A percentile compares a stretch with the other conserved stretches of the same genome.
Conservation (phyloP, 140 eudicot genomes). For the Senecio squalidus region DNA sequence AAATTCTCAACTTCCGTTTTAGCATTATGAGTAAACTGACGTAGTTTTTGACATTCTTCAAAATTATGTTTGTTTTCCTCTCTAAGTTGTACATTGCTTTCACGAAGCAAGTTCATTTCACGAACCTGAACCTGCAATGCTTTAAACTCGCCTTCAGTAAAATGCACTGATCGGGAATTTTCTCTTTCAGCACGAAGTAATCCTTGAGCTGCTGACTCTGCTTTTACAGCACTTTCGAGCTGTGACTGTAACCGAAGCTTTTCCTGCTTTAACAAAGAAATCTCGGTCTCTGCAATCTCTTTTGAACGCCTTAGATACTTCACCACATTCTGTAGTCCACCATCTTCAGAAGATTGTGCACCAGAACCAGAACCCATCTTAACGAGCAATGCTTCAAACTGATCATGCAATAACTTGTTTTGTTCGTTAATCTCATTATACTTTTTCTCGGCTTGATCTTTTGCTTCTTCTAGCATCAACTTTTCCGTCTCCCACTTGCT, state of each 20-base stretch:
- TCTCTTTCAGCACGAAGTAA: constrained; percentile 61
- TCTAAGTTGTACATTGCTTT: constrained; percentile 85
- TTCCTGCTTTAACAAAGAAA: constrained; percentile 84
- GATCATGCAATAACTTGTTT: constrained; percentile 70
- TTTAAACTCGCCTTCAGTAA: constrained; percentile 81
- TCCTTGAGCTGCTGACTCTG: constrained; percentile 73
- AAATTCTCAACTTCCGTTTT: constrained; percentile 47
- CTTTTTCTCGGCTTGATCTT: constrained; percentile 61
- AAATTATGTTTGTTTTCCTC: constrained; percentile 84
- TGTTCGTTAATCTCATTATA: constrained; percentile 70
- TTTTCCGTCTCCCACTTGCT: constrained; percentile 77
- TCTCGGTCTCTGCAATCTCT: constrained; percentile 94
- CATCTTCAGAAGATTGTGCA: constrained; percentile 47
- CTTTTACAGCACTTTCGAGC: constrained; percentile 76
- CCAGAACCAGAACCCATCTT: constrained; percentile 42
- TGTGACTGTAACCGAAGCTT: constrained; percentile 83
- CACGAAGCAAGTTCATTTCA: constrained; percentile 85
- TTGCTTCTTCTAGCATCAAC: constrained; percentile 45
- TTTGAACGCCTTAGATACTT: constrained; percentile 88
- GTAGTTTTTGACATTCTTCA: constrained; percentile 90
- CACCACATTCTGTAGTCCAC: constrained; percentile 81
- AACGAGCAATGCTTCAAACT: constrained; percentile 87
- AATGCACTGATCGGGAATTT: constrained; percentile 53
- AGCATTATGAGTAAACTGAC: constrained; percentile 42
- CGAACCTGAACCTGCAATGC: constrained; percentile 83